Base-by-base conservation (phyloP, 148 eudicot species). In the Nepenthes mirabilis region DNA sequence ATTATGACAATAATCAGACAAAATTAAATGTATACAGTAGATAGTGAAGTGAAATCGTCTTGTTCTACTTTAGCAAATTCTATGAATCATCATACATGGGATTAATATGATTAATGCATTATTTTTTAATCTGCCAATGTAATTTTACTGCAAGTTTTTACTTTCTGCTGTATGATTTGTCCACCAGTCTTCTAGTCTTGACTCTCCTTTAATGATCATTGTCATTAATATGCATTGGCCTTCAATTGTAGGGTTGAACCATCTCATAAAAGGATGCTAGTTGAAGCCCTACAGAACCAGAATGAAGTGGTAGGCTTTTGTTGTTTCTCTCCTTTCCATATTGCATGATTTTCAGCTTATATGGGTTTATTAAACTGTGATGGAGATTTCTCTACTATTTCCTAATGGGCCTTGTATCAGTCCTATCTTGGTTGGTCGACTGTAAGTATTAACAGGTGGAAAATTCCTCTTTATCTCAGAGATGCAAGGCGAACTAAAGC, bases 231-330 rank as follows among this genome's bases (percentile, higher is more conserved):
- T 37, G 34, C 9, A 6, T 64, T 36, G 23, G 36, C 37, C 45
- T 64, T 34, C 37, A 14, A 48, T 76, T 14, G 45, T 59, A 94
- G 99, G 97, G 99, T 94, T 58, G 99, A 94, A 70, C 97, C 99
- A 74, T 80, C 99, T 68, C 99, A 94, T 82, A 94, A 94, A 75
- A 80, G 87, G 72, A 94, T 89, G 95, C 80, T 94, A 70, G 97
- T 94, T 71, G 99, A 94, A 76, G 91, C 99, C 60, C 76, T 94
- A 65, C 99, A 94, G 61, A 78, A 82, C 65, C 97, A 89, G 72
- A 94, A 89, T 76, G 99, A 94, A 84, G 99, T 94, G 91, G 99
- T 94, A 80, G 50, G 66, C 66, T 33, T 63, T 14, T 43, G 60
- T 1, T 64, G 6, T 66, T 54, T 55, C 52, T 37, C 6, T 63